Base-by-base conservation (phyloP, 1,139 yeast genomes). In the Debaryomyces singareniensis region DNA sequence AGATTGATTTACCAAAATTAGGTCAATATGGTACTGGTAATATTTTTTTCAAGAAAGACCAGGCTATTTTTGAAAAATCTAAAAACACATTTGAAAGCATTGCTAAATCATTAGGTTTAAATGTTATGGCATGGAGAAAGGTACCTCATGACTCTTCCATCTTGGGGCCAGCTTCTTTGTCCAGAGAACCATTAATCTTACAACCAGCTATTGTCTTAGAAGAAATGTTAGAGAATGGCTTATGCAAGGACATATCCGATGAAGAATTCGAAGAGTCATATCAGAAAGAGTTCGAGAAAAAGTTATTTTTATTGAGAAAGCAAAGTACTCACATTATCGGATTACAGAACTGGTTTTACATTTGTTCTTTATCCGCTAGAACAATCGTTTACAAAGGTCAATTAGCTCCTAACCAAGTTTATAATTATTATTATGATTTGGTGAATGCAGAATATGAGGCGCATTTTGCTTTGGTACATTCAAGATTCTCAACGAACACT, bases 371-470 rank as follows among this genome's bases (percentile, higher is more conserved):
- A 40, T 80, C 94, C 34, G 80, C 78, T 58, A 83, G 78, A 53
- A 83, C 89, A 51, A 89, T 91, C 47, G 96, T 91, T 36, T 91
- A 91, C 72, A 91, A 91, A 63, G 98, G 98, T 47, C 98, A 91
- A 62, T 74, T 91, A 51, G 95, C 95, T 12, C 98, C 98, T 32
- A 80, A 82, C 38, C 98, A 91, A 61, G 97, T 91, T 29, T 91
- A 87, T 66, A 78, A 83, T 44, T 91, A 91, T 63, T 91, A 87
- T 65, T 89, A 85, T 53, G 98, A 91, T 60, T 72, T 91, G 55
- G 82, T 78, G 39, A 87, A 87, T 55, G 91, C 87, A 24, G 94
- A 87, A 51, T 91, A 79, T 58, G 93, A 87, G 61, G 94, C 95
- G 26, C 97, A 89, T 54, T 86, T 91, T 68, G 95, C 96, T 13